Evolutionary conservation across 805 yeast genomes (phyloP).

Genomic region (Wickerhamia fluorescens): DNA sequence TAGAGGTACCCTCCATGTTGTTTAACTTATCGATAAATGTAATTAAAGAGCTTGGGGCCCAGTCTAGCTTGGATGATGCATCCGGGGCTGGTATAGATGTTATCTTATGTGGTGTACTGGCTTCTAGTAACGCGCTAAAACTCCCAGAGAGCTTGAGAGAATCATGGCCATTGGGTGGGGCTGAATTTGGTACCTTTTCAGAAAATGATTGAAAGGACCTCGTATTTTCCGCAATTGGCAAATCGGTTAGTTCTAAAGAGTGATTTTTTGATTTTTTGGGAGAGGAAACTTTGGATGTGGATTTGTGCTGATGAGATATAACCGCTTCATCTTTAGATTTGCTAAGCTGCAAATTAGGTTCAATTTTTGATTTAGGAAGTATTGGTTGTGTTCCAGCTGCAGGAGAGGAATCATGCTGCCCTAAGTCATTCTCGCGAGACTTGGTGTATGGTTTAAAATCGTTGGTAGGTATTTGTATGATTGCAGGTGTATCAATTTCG

Average conservation of each 20-base stretch:
- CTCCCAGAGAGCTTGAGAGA: conserved; percentile 5
- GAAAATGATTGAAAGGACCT: conserved; percentile 3
- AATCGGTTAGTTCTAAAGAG: neutral
- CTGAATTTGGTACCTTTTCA: neutral
- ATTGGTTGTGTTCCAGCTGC: too few species aligned
- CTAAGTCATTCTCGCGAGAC: too few species aligned
- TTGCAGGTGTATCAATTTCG: too few species aligned
- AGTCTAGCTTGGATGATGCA: conserved; percentile 1
- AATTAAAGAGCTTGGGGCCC: conserved; percentile 8
- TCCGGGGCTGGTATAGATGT: neutral
- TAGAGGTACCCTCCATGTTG: conserved; percentile 29
- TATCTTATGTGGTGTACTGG: conserved; percentile 11
- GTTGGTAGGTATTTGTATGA: too few species aligned
- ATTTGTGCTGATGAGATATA: too few species aligned
- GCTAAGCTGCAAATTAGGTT: too few species aligned
- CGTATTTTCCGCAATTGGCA: conserved; percentile 7
- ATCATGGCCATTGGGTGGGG: neutral
- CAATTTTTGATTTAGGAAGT: too few species aligned
- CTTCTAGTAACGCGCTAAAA: conserved; percentile 8
- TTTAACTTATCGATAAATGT: conserved; percentile 10
- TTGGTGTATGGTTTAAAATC: too few species aligned
- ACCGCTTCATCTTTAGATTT: too few species aligned
- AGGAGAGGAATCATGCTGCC: too few species aligned
- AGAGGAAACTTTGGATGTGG: too few species aligned
- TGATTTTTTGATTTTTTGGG: neutral